phyloP scores from a whole-genome alignment of 2,329 filamentous ascomycete species.

The Madurella fahalii region DNA sequence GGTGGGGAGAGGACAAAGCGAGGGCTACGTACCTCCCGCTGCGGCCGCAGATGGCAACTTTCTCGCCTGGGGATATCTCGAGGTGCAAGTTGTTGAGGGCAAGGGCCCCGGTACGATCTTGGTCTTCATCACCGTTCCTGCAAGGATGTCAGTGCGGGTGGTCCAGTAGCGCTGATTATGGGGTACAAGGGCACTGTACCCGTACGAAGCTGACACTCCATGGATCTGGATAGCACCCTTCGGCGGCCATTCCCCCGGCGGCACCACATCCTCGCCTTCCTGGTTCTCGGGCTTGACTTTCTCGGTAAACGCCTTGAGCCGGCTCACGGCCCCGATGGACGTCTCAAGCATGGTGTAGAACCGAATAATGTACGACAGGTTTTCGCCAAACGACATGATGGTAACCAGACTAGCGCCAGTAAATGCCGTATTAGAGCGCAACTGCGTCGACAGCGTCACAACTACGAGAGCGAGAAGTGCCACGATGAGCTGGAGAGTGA shows the following conservation, averaged over 20 bases:
- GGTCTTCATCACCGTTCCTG: neutral
- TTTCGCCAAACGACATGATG: slow-evolving; percentile 35
- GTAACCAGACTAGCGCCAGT: slow-evolving; percentile 38
- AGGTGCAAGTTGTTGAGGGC: slow-evolving; percentile 32
- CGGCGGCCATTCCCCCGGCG: slow-evolving; percentile 26
- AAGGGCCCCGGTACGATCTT: neutral
- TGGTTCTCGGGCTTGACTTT: slow-evolving; percentile 25
- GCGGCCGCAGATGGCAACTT: slow-evolving; percentile 43
- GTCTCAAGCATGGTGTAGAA: slow-evolving; percentile 34
- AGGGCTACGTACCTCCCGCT: slow-evolving; percentile 31
- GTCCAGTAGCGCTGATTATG: neutral
- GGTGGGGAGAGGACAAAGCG: neutral
- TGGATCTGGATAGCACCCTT: slow-evolving; percentile 26
- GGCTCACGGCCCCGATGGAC: slow-evolving; percentile 37
- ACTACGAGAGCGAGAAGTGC: slow-evolving; percentile 45
- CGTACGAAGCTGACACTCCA: slow-evolving; percentile 28
- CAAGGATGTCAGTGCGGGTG: neutral
- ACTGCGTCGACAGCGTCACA: slow-evolving; percentile 45
- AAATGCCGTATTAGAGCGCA: slow-evolving; percentile 35
- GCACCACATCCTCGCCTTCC: slow-evolving; percentile 29
- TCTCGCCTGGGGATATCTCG: slow-evolving; percentile 32
- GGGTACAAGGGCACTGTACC: slow-evolving; percentile 4
- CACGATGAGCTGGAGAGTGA: slow-evolving; percentile 48
- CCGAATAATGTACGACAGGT: slow-evolving; percentile 29
- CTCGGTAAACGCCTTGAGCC: slow-evolving; percentile 30